Evolutionary conservation across 495 filamentous ascomycete genomes (phyloP), one percentile per base, ranked within the genome.

Genomic region (Xylaria telfairii): DNA sequence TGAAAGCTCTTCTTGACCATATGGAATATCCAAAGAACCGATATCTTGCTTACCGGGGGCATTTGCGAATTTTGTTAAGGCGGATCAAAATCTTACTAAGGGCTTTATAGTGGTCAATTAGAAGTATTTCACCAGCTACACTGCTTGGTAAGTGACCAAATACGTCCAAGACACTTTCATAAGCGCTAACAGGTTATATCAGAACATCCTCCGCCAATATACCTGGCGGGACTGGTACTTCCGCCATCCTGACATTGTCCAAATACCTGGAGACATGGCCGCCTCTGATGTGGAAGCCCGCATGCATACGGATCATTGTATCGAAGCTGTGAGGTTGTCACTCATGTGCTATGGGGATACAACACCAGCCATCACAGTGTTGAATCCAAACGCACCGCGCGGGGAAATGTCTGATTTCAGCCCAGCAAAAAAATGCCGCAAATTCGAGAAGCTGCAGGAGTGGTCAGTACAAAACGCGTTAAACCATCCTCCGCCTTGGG

Each of bases 291-390:
- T 60, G 1, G 56, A 37, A 12, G 56, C 56, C 32, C 56, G 32
- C 30, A 39, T 60, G 56, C 56, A 60, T 60, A 60, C 56, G 1
- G 56, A 60, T 13, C 30, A 39, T 17, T 56, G 32, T 17, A 37
- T 37, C 32, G 56, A 60, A 21, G 56, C 32, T 39, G 10, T 60
- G 32, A 37, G 56, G 9, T 13, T 60, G 30, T 30, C 32, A 4
- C 56, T 60, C 56, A 60, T 60, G 56, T 60, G 56, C 17, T 3
- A 60, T 21, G 56, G 56, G 28, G 56, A 60, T 28, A 37, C 30
- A 3, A 60, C 32, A 21, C 56, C 56, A 19, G 1, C 30, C 10
- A 60, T 60, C 56, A 60, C 56, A 17, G 32, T 60, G 12, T 17
- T 60, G 56, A 37, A 39, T 39, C 56, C 56, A 5, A 15, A 39